Evolutionary conservation across 2,329 filamentous ascomycete species (phyloP), one percentile per base, ranked within the genome.

Genomic region (Aspergillus fischeri): DNA sequence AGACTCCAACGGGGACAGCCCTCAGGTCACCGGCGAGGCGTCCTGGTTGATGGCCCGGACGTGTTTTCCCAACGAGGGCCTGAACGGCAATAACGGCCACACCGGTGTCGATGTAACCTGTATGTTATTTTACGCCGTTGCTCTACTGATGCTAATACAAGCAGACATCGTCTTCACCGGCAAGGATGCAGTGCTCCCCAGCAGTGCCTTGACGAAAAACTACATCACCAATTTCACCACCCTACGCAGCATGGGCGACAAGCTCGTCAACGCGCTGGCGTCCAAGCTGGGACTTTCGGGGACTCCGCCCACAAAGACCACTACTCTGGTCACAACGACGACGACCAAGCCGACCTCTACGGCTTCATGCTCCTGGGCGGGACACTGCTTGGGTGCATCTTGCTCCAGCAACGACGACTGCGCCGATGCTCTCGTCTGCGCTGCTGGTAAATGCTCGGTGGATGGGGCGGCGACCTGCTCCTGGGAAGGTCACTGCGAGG

Each of bases 301-400:
- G 2, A 28, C 41, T 6, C 21, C 11, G 3, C 35, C 53, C 10
- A 20, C 51, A 10, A 48, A 42, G 7, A 56, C 49, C 11, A 51
- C 52, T 7, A 27, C 25, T 27, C 25, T 6, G 1, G 25, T 7
- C 25, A 27, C 25, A 27, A 27, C 25, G 8, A 50, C 24, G 9
- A 51, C 45, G 35, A 41, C 24, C 9, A 68, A 21, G 77, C 76
- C 61, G 86, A 86, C 42, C 1, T 45, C 42, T 14, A 24, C 42
- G 5, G 20, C 20, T 24, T 10, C 20, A 9, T 45, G 42, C 21
- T 25, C 20, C 44, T 24, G 44, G 21, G 11, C 21, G 17, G 44
- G 21, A 8, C 44, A 47, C 41, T 44, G 21, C 6, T 21, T 44
- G 20, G 41, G 41, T 3, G 41, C 41, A 10, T 24, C 41, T 10